Percentiles rank a stretch among this genome's conserved stretches.
Evolutionary conservation across 192 early-diverging fungal genomes (phyloP).

Genomic region (Thamnidium elegans): DNA sequence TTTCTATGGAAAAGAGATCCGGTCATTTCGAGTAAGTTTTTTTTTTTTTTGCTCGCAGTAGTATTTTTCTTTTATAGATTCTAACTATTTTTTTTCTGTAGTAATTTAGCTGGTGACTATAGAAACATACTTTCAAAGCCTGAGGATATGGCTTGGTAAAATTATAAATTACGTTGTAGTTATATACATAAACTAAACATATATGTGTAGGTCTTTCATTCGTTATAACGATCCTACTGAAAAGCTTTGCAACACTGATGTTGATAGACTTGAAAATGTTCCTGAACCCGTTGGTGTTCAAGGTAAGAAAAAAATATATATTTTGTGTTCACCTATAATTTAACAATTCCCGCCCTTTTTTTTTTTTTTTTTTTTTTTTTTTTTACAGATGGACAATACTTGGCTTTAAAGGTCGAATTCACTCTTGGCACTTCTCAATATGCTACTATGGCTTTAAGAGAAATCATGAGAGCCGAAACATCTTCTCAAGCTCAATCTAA

Average conservation of each 20-base stretch:
- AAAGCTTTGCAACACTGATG: conserved; percentile 61
- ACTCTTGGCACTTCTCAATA: conserved; percentile 82
- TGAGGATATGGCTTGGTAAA: conserved; percentile 51
- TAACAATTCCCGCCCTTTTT: neutral
- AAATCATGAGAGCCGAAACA: conserved; percentile 58
- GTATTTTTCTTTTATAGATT: neutral
- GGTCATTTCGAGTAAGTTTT: conserved; percentile 13
- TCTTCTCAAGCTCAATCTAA: conserved; percentile 20
- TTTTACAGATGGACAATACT: conserved; percentile 54
- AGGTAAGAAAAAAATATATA: conserved; percentile 7
- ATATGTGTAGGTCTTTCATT: conserved; percentile 51
- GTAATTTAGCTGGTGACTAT: conserved; percentile 60
- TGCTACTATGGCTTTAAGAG: conserved; percentile 96
- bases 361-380: neutral
- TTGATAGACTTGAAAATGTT: conserved; percentile 56
- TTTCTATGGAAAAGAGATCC: conserved; percentile 9
- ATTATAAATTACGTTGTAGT: neutral
- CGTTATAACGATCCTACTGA: conserved; percentile 60
- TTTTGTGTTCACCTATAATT: neutral
- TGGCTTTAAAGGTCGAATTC: conserved; percentile 75
- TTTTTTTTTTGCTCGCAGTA: neutral
- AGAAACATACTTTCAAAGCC: conserved; percentile 60
- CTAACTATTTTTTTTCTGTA: neutral
- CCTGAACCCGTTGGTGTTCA: conserved; percentile 30
- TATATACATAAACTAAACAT: too few species aligned